Base-by-base conservation (phyloP, 2,329 filamentous ascomycete species). In the Alternaria metachromatica region DNA sequence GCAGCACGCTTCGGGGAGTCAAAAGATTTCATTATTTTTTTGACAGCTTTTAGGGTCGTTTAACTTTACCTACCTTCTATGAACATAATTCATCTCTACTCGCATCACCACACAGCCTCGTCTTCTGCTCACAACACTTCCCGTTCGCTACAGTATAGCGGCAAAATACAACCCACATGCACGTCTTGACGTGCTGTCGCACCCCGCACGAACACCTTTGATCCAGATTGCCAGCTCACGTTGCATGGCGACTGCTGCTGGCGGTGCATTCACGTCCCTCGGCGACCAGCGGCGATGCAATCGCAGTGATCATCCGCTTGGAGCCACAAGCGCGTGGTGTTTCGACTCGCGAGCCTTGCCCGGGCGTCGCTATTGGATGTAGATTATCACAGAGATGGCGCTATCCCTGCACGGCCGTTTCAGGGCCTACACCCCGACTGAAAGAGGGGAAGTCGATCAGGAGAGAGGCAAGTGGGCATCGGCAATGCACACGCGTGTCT, bases 71-170 rank as follows among this genome's bases (percentile, higher is more conserved):
- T 63, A 63, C 57, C 70, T 76, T 76, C 68, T 75, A 75, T 76
- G 74, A 69, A 76, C 66, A 76, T 76, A 77, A 73, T 76, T 75
- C 67, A 63, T 63, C 61, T 63, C 61, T 60, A 60, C 56, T 55
- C 45, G 50, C 56, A 33, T 15, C 30, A 15, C 48, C 13, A 15
- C 13, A 2, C 46, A 43, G 5, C 11, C 13, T 48, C 25, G 13
- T 45, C 46, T 6, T 12, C 21, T 43, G 23, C 41, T 37, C 20
- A 46, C 54, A 4, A 7, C 25, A 20, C 23, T 43, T 5, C 21
- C 20, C n/a, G 21, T 44, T 25, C 33, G 37, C 33, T 21, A 15
- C 21, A 55, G 15, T 23, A 33, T 15, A 9, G 18, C 48, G 48
- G 23, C 33, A 53, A 51, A 49, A 56, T 26, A 15, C 43, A 44